Evolutionary conservation across 2,329 filamentous ascomycete species (phyloP).

Genomic region (Trichoderma semiorbis): DNA sequence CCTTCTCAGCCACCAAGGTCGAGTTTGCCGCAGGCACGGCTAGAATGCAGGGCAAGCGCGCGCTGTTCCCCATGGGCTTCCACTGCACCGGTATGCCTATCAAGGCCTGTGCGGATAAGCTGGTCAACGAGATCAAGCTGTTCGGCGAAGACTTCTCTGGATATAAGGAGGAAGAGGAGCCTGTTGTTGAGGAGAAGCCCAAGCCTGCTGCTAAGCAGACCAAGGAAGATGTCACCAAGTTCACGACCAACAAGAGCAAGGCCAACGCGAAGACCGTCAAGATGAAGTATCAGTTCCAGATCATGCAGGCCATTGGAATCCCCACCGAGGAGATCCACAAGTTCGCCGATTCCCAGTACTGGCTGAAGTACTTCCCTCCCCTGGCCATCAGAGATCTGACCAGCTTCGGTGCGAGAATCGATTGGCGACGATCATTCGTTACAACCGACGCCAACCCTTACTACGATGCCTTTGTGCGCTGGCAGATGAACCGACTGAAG

Average conservation of each 20-base stretch:
- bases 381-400: slow-evolving; percentile 67
- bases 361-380: slow-evolving; percentile 81
- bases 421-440: slow-evolving; percentile 89
- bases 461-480: slow-evolving; percentile 91
- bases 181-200: slow-evolving; percentile 47
- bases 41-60: slow-evolving; percentile 84
- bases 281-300: slow-evolving; percentile 94
- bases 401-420: slow-evolving; percentile 80
- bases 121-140: slow-evolving; percentile 80
- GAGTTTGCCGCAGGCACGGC: slow-evolving; percentile 87
- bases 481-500: slow-evolving; percentile 94
- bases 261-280: slow-evolving; percentile 84
- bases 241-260: slow-evolving; percentile 89
- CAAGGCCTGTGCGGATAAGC: slow-evolving; percentile 94
- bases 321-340: slow-evolving; percentile 84
- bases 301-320: slow-evolving; percentile 89
- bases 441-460: slow-evolving; percentile 97
- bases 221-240: slow-evolving; percentile 86
- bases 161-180: slow-evolving; percentile 63
- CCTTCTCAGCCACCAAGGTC: slow-evolving; percentile 87
- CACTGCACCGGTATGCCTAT: slow-evolving; percentile 96
- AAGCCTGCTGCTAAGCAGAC: slow-evolving; percentile 58
- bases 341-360: slow-evolving; percentile 87
- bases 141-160: slow-evolving; percentile 85
- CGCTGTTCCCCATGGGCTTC: slow-evolving; percentile 88